Evolutionary conservation across 805 yeast species (phyloP), one percentile per base, ranked within the genome.

Genomic region (Grigorovia transvaalensis): DNA sequence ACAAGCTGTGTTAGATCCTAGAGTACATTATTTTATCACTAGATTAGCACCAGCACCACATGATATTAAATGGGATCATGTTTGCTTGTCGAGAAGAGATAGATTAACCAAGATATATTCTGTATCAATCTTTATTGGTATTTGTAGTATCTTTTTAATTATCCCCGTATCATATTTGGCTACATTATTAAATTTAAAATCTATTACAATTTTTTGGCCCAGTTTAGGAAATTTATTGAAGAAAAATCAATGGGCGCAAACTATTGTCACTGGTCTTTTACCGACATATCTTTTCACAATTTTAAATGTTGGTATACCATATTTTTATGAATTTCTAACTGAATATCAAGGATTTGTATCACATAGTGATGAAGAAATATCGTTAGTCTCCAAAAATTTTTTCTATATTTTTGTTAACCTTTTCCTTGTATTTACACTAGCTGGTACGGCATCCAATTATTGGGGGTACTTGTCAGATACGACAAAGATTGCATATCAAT

Each of bases 41-140:
- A 74, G 78, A 44, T 71, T 89, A 52, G 98, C 98, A 0, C 98
- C 98, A 0, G 95, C 98, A 1, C 98, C 98, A 4, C 91, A 85
- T 61, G 99, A 91, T 65, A 85, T 91, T 23, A 82, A 88, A 44
- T 91, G 99, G 99, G 85, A 82, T 52, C 88, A 90, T 62, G 79
- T 88, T 40, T 90, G 95, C 59, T 71, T 90, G 61, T 81, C 95
- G 0, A 74, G 95, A 51, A 74, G 73, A 51, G 90, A 87, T 59
- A 73, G 96, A 53, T 69, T 85, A 46, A 57, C 80, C 17, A 80
- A 89, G 56, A 63, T 70, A 2, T 70, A 72, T 50, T 44, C 69
- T 0, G 70, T 72, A 1, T 71, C 76, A 0, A 52, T 69, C 1
- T 61, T 70, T 41, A 73, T 72, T 54, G 75, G 74, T 6, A 54